Evolutionary conservation across 2,329 filamentous ascomycete genomes (phyloP), one percentile per base, ranked within the genome.

Genomic region (Biscogniauxia sp.): DNA sequence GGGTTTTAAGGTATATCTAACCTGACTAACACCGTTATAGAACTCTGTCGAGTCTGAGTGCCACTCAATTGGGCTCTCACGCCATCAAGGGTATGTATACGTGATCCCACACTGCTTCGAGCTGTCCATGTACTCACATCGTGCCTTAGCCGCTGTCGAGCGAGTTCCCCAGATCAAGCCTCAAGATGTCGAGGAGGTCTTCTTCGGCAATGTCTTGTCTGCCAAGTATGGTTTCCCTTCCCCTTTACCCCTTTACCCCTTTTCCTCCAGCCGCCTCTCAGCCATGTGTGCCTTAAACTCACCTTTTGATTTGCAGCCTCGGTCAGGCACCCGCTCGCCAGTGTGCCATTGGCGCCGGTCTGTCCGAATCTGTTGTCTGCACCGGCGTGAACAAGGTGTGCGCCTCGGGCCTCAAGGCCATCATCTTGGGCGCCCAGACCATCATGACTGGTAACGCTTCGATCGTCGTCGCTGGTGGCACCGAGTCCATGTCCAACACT

Each of bases 381-480:
- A 99, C 95, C 53, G 96, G 93, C 56, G 87, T 99, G 74, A 99
- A 99, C 89, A 99, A 99, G 83, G 95, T 99, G 75, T 99, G 95
- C 85, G 95, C 95, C 66, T 97, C 93, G 9, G 89, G 90, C 52
- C 82, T 97, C 75, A 99, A 99, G 84, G 92, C 95, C 69, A 89
- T 99, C 74, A 92, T 97, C 68, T 85, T 99, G 63, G 95, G 91
- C 69, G 92, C 94, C 56, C 95, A 98, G 80, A 97, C 94, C 71
- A 99, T 99, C 81, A 93, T 98, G 77, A 96, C 93, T 57, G 94
- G 95, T 69, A 97, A 92, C 75, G 94, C 94, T 66, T 89, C 92
- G 70, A 89, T 97, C 67, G 88, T 99, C 66, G 92, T 99, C 62
- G 95, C 93, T 67, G 95, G 93, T 74, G 95, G 95, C 70, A 88